Conservation (phyloP, 768 basidiomycete species). For the Leucosporidium yakuticum region DNA sequence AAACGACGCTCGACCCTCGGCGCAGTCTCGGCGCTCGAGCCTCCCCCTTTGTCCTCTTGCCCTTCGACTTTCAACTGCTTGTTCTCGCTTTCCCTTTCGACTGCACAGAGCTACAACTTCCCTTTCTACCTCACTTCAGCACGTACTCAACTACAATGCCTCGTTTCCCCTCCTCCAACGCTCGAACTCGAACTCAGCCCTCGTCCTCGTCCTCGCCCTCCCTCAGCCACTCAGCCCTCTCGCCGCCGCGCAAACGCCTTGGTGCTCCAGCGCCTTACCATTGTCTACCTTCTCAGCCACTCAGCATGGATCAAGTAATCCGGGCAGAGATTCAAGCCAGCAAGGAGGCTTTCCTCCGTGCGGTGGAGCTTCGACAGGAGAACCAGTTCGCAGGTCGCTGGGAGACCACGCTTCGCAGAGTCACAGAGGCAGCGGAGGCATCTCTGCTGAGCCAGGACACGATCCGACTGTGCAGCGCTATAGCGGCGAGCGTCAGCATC, state of each 20-base stretch:
- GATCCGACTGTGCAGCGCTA: neutral
- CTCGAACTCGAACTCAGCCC: neutral
- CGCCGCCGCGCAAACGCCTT: neutral
- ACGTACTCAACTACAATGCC: neutral
- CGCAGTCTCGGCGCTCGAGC: too few species aligned
- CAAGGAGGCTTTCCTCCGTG: neutral
- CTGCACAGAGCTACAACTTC: too few species aligned
- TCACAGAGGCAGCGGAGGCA: neutral
- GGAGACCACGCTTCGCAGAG: neutral
- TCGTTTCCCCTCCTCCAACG: neutral
- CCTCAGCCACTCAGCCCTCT: neutral
- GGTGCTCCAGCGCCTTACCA: too few species aligned
- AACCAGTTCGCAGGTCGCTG: neutral
- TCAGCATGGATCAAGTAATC: neutral
- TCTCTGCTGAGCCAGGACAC: neutral
- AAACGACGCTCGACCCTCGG: too few species aligned
- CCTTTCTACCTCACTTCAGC: neutral
- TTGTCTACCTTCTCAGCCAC: too few species aligned
- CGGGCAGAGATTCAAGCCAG: neutral
- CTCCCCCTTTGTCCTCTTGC: too few species aligned
- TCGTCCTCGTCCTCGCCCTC: neutral
- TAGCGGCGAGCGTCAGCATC: neutral
- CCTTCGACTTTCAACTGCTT: too few species aligned
- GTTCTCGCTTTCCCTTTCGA: too few species aligned
- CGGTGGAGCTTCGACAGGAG: neutral